Base-by-base conservation (phyloP, 495 filamentous ascomycete species). In the Penicillium waksmanii region DNA sequence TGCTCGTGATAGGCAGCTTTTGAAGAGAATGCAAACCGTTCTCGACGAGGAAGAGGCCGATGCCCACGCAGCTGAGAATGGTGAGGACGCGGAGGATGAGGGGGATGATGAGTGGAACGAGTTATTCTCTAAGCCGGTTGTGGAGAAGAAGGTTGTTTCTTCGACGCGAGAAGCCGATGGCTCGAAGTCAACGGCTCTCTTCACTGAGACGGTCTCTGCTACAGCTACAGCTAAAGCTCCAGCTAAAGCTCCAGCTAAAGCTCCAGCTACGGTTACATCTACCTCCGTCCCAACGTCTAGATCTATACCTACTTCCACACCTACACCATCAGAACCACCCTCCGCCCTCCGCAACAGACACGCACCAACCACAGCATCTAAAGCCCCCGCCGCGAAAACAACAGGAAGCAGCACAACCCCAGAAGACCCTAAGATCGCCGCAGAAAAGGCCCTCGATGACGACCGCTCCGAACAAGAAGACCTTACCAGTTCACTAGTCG, bases 381-480 rank as follows among this genome's bases (percentile, higher is more conserved):
- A 46, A 23, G 56, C 44, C 18, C 17, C 63, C 12, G 18, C 68
- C 3, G 56, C 68, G 19, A 69, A 60, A 64, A 53, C 70, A 36
- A 72, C 69, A 3, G 57, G 68, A 51, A 57, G 57, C 63, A 60
- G 49, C 38, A 21, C 60, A 48, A 6, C 47, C 23, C 62, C n/a
- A 18, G 66, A 18, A 43, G 70, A 50, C 65, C 66, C 21, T 69
- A 77, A 25, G 68, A 74, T 53, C 63, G 71, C 47, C 11, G 80
- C 82, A 5, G 92, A 96, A 73, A 80, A 84, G 1, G 82, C 90
- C 23, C 85, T 97, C 6, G 83, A 87, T 61, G 78, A 85, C 58
- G 82, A 96, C 60, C 88, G 91, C 53, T 73, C 74, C 36, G 91
- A 96, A 73, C 93, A 97, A 72, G 91, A 96, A 69, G 77, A 82